Base-by-base conservation (phyloP, 352 stramenopile genomes). In the Phytophthora multivora region DNA sequence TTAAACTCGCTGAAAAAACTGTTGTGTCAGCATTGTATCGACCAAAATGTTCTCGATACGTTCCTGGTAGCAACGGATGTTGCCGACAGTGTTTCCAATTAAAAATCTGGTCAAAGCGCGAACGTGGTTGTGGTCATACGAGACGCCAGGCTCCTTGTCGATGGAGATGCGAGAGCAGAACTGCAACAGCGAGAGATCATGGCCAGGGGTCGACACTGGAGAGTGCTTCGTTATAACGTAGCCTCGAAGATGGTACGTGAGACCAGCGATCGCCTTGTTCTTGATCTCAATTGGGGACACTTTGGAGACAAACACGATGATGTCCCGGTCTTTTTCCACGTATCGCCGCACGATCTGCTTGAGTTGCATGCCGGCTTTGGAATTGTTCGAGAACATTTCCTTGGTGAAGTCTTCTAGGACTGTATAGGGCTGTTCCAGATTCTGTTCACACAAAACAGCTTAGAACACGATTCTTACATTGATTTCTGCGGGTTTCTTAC, bases 91-190 rank as follows among this genome's bases (percentile, higher is more conserved):
- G 11, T 70, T 70, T 19, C 64, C 71, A 49, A 83, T 60, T 25
- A 80, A 50, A 43, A 83, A 83, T 38, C 79, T 64, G n/a, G 62
- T 73, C 21, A 80, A 56, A 33, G 71, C 61, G 5, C 71, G 68
- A 6, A 71, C 58, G 23, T 77, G 57, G 10, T 51, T 47, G 39
- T 65, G 40, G 19, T 66, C 35, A 35, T 68, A 53, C 13, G 41
- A 41, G 35, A 53, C 51, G 15, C 66, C 68, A 55, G 70, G 51
- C 8, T 52, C 68, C 23, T 75, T 72, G 45, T 86, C 66, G n/a
- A 78, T 73, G 12, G 75, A 82, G 41, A 80, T 78, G 15, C 80
- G 64, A 19, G 71, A 69, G 48, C 73, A 82, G 48, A 72, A 77
- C 52, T 86, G 73, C 39, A 88, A 55, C 26, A 87, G 59, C n/a